Conservation (phyloP, 1,284 basidiomycete genomes). For the Polyporus tsugae region DNA sequence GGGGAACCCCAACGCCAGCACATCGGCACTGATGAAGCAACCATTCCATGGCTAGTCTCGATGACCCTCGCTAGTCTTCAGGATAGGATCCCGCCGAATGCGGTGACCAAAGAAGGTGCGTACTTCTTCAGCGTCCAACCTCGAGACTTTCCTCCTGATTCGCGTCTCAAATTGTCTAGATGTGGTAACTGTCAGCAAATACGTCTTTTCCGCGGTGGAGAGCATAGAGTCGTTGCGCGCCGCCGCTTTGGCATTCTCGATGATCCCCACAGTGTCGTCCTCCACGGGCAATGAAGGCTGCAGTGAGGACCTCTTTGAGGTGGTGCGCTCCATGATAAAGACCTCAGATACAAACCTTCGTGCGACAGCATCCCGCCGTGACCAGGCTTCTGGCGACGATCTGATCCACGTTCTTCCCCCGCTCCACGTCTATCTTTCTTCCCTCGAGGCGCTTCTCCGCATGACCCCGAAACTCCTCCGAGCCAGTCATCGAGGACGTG, state of each 20-base stretch:
- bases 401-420: neutral
- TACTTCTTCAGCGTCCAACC: neutral
- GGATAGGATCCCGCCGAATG: conserved; percentile 2
- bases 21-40: neutral
- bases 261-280: neutral
- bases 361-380: neutral
- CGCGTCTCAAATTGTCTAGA: neutral
- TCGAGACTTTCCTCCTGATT: neutral
- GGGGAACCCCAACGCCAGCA: neutral
- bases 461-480: neutral
- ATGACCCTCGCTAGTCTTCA: neutral
- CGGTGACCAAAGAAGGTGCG: neutral
- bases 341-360: neutral
- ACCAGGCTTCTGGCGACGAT: neutral
- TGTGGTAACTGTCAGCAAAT: neutral
- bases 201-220: neutral
- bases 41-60: too few species aligned
- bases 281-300: neutral
- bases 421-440: conserved; percentile 1
- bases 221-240: neutral
- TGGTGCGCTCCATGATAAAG: neutral
- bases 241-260: neutral
- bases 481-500: neutral
- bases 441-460: neutral
- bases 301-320: neutral